phyloP scores from a whole-genome alignment of 208 protist genomes.

The Plasmodiophora brassicae region DNA sequence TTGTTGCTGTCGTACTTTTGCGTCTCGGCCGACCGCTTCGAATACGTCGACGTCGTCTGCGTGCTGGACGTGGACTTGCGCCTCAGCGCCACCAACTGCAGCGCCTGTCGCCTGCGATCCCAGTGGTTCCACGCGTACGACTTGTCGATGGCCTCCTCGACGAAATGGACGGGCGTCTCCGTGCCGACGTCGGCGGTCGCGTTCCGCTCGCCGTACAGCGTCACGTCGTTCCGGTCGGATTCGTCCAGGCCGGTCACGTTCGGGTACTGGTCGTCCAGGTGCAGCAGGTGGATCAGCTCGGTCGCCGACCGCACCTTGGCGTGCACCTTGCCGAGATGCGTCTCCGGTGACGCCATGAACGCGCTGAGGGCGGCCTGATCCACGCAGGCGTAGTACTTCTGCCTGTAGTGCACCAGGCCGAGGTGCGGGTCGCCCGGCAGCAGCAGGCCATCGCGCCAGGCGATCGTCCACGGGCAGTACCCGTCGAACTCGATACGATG shows the following conservation, averaged over 20 bases:
- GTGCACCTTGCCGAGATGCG: background rate
- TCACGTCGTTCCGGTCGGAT: background rate
- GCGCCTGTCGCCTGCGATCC: background rate
- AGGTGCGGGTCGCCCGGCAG: conserved; percentile 46
- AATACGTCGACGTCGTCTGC: background rate
- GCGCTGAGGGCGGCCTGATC: conserved; percentile 24
- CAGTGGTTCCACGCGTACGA: conserved; percentile 43
- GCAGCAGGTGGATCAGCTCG: conserved; percentile 32
- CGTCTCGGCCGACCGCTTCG: background rate
- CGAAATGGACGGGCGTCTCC: conserved; percentile 28
- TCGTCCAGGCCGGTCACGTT: conserved; percentile 25
- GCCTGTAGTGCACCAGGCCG: conserved; percentile 42
- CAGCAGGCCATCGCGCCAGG: conserved; percentile 42
- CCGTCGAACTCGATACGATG: conserved; percentile 37
- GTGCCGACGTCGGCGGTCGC: background rate
- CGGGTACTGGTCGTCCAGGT: conserved; percentile 33
- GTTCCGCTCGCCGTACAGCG: background rate
- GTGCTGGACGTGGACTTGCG: background rate
- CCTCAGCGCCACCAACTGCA: background rate
- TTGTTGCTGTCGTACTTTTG: background rate
- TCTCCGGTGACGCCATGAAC: background rate
- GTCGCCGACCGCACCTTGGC: background rate
- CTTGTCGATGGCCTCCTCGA: background rate
- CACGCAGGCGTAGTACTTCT: conserved; percentile 27
- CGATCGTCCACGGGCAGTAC: conserved; percentile 53